A percentile compares a stretch with the other conserved stretches of the same genome.
Conservation (phyloP, 192 early-diverging fungal species). For the Coemansia asiatica region DNA sequence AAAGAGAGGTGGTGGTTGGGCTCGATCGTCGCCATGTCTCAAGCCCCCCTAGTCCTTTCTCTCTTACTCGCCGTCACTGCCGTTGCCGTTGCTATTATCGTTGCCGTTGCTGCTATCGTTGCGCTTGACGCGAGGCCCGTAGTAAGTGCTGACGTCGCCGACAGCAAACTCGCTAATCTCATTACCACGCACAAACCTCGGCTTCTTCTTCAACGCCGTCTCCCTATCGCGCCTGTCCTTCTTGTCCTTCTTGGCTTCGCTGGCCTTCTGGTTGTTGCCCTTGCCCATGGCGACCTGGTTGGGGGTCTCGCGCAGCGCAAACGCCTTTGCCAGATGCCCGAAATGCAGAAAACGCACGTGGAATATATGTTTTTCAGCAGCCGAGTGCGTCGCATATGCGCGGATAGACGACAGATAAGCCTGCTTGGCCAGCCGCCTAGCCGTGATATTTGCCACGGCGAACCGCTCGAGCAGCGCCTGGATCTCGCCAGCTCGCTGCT, state of each 20-base stretch:
- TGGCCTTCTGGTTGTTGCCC: slow-evolving; percentile 52
- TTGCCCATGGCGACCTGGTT: slow-evolving; percentile 58
- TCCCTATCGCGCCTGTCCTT: slow-evolving; percentile 47
- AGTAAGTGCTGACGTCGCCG: slow-evolving; percentile 51
- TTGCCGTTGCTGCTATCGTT: background rate
- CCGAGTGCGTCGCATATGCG: slow-evolving; percentile 89
- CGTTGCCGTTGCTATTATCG: slow-evolving; percentile 14
- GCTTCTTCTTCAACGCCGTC: slow-evolving; percentile 44
- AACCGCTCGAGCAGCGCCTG: slow-evolving; percentile 52
- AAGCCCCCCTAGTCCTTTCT: background rate
- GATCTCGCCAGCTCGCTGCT: slow-evolving; percentile 47
- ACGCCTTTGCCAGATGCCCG: slow-evolving; percentile 95
- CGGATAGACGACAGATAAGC: slow-evolving; percentile 89
- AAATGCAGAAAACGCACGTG: slow-evolving; percentile 93
- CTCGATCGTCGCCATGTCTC: no score
- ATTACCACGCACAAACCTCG: slow-evolving; percentile 48
- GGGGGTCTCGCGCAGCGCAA: slow-evolving; percentile 94
- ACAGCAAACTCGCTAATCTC: slow-evolving; percentile 58
- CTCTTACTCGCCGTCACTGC: slow-evolving; percentile 1
- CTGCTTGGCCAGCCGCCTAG: slow-evolving; percentile 62
- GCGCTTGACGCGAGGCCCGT: slow-evolving; percentile 40
- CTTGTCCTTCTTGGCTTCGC: slow-evolving; percentile 33
- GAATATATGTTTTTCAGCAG: slow-evolving; percentile 87
- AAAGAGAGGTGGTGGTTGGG: no score
- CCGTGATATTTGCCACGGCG: slow-evolving; percentile 28